Evolutionary conservation across 345 rosid species (phyloP), one percentile per base, ranked within the genome.

Genomic region (Ceriops decandra): DNA sequence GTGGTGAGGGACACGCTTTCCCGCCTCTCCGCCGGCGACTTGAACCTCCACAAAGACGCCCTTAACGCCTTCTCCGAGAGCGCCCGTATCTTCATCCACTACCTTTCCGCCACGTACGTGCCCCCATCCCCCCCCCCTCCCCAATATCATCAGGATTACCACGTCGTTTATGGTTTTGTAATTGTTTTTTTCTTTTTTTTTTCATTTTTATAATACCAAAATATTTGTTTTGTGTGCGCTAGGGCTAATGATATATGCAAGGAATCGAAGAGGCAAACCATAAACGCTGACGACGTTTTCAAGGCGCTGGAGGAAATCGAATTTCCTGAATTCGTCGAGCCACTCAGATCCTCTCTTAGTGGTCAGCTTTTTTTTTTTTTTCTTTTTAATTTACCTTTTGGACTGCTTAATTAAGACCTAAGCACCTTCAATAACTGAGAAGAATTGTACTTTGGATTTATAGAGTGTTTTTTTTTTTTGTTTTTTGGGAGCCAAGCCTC

Each of bases 1-100:
- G 87, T 91, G 70, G 97, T 91, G 82, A 93, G 91, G 77, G 95
- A 86, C 38, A 85, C 88, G 87, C 85, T 93, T 5, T 78, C 90
- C 38, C 83, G 82, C 31, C 86, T 90, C 72, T 93, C 95, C 59
- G 15, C 49, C 49, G 1, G 49, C 49, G 83, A 86, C 74, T 68
- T 91, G 15, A 31, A 60, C 68, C 70, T 88, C 72, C 87, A 81
- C 82, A 86, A 72, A 74, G 93, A 85, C 70, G 81, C 93, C 20
- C 82, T 86, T 68, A 76, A 81, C 62, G 93, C 88, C 57, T 88
- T 88, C 86, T 74, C 83, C 66, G 90, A 88, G 72, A 81, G 85
- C 72, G 90, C 90, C 3, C 85, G 90, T 52, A 88, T 88, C 72
- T 88, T 88, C 84, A 86, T 88, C 73, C 93, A 88, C 66, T 86